Base-by-base conservation (phyloP, 352 stramenopile genomes). In the Globisporangium echinulatum region DNA sequence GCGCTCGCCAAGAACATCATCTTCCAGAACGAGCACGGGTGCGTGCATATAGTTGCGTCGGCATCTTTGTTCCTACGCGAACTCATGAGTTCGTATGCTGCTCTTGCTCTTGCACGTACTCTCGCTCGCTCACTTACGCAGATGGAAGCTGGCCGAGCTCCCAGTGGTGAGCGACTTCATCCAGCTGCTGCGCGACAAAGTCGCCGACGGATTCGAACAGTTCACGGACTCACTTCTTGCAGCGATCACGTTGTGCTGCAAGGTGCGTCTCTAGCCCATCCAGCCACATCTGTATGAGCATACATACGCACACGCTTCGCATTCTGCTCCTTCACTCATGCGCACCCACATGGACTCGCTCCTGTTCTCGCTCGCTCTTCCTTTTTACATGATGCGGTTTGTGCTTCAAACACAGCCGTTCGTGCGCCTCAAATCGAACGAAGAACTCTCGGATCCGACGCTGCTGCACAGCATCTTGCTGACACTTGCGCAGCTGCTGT, bases 1-100 rank as follows among this genome's bases (percentile, higher is more conserved):
- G 85, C 85, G 19, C 71, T 92, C 33, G 75, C 81, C 39, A 88
- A 91, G 68, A 83, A 88, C 42, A 72, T 90, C n/a, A 64, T 92
- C 36, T 87, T 85, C 56, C 77, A 81, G 46, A 88, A 89, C 58
- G 80, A 88, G 56, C 54, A 64, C 1, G 84, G 84, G 84, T 92
- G 57, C 15, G 58, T 1, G 14, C 52, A 9, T 9, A 11, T 4
- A 15, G 11, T 3, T 2, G 15, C 19, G 17, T 47, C 17, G 5
- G 4, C 36, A 13, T 25, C 50, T 11, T 2, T 37, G 25, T 15
- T 13, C 0, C n/a, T 37, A 9, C n/a, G 17, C 3, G 40, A 44
- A 44, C 17, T 37, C 19, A 53, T 5, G 3, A 8, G 3, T 38
- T 40, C 40, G 10, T 13, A 42, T 53, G 9, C 25, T 17, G 8